Conservation (phyloP, 2,329 filamentous ascomycete species). For the Diaporthe citri region DNA sequence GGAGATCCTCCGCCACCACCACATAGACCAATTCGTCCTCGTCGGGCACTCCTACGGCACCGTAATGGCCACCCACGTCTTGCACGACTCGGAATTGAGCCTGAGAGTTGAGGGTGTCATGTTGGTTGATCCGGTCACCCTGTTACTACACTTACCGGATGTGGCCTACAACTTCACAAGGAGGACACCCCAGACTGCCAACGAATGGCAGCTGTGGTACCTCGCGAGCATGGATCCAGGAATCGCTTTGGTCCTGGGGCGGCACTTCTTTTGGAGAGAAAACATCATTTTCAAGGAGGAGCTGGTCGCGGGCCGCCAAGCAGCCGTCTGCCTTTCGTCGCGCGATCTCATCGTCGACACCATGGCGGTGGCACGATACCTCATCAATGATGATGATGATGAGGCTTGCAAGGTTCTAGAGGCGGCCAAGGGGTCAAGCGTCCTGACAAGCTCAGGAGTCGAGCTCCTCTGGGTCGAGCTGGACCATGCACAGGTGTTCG, state of each 20-base stretch:
- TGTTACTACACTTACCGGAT: conserved; percentile 76
- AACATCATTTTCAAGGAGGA: conserved; percentile 80
- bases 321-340: conserved; percentile 70
- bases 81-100: conserved; percentile 62
- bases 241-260: conserved; percentile 71
- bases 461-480: conserved; percentile 73
- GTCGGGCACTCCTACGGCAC: conserved; percentile 75
- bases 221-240: conserved; percentile 77
- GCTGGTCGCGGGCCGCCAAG: conserved; percentile 55
- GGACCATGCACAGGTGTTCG: conserved; percentile 75
- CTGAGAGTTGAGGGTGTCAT: conserved; percentile 63
- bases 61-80: conserved; percentile 71
- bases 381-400: conserved; percentile 55
- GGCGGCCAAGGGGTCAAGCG: conserved; percentile 47
- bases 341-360: conserved; percentile 76
- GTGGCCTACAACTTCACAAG: conserved; percentile 80
- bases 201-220: conserved; percentile 78
- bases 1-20: conserved; percentile 68
- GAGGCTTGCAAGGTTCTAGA: conserved; percentile 32
- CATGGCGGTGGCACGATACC: conserved; percentile 67
- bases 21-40: conserved; percentile 70
- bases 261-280: conserved; percentile 78
- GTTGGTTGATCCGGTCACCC: conserved; percentile 72
- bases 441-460: conserved; percentile 54
- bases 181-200: conserved; percentile 66